Evolutionary conservation across 495 filamentous ascomycete species (phyloP).

Genomic region (Pyrenula massariospora): DNA sequence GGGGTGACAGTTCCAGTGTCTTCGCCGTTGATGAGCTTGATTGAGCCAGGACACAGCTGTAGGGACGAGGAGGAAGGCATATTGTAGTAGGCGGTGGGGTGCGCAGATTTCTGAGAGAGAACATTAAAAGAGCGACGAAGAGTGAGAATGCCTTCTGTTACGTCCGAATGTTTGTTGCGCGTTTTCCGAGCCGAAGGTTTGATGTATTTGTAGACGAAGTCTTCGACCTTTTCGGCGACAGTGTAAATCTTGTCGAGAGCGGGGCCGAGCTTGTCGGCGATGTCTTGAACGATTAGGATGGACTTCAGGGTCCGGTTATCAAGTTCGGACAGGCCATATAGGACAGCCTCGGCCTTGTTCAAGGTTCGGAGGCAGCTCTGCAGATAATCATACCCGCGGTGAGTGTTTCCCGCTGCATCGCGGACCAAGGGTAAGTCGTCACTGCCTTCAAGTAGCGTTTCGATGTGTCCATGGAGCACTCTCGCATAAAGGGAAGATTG

Average conservation of each 20-base stretch:
- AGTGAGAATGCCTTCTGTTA: neutral
- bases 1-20: neutral
- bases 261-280: neutral
- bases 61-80: neutral
- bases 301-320: neutral
- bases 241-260: neutral
- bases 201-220: neutral
- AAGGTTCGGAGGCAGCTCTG: neutral
- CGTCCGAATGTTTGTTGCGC: neutral
- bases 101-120: neutral
- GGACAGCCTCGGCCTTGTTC: neutral
- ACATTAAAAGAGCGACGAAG: neutral
- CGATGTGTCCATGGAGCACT: neutral
- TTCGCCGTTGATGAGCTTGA: neutral
- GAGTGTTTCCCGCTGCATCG: neutral
- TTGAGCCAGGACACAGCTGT: neutral
- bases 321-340: neutral
- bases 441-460: neutral
- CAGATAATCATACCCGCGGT: neutral
- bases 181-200: neutral
- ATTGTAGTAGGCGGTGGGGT: neutral
- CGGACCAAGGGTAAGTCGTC: neutral
- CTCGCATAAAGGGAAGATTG: neutral
- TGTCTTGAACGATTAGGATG: neutral
- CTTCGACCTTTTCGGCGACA: neutral